Base-by-base conservation (phyloP, 2,329 filamentous ascomycete species). In the Beauveria varroae region DNA sequence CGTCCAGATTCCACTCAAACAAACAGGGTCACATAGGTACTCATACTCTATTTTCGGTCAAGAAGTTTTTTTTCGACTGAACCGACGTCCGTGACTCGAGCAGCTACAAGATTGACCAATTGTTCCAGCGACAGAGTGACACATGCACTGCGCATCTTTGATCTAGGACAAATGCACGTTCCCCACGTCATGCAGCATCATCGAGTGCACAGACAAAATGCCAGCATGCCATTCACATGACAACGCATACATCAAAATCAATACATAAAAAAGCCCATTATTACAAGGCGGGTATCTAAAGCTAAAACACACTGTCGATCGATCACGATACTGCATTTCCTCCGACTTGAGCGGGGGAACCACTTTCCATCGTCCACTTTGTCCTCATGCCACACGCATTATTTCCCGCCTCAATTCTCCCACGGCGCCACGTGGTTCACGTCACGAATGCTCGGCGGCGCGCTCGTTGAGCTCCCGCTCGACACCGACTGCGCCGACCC, bases 381-480 rank as follows among this genome's bases (percentile, higher is more conserved):
- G 5, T 14, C n/a, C 43, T n/a, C 5, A 14, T 6, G 12, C 55
- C 24, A 20, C 43, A 30, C 10, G n/a, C 55, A 50, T 28, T n/a
- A 4, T 12, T 8, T 18, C 16, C 49, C 3, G 22, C n/a, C 16
- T 53, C 43, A 54, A 12, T 40, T 60, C 18, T 69, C 68, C 73
- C 74, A 76, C 4, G 74, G 73, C 1, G 74, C 64, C 18, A 74
- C 66, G 5, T 65, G 67, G 10, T 72, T 75, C 16, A 63, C 57
- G 18, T 69, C 68, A 44, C 67, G 72, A n/a, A 65, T 64, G 64
- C 70, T 73, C 2, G 68, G 67, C 9, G 64, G 60, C 7, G 63
- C 61, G 8, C 52, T 54, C 26, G 71, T 72, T 1, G 70, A 77
- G 22, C 71, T 71, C 34, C 72, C 71, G 59, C 73, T 75, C 9